Conservation (phyloP, 108 stramenopile genomes). For the Cyclostephanos tholiformis region DNA sequence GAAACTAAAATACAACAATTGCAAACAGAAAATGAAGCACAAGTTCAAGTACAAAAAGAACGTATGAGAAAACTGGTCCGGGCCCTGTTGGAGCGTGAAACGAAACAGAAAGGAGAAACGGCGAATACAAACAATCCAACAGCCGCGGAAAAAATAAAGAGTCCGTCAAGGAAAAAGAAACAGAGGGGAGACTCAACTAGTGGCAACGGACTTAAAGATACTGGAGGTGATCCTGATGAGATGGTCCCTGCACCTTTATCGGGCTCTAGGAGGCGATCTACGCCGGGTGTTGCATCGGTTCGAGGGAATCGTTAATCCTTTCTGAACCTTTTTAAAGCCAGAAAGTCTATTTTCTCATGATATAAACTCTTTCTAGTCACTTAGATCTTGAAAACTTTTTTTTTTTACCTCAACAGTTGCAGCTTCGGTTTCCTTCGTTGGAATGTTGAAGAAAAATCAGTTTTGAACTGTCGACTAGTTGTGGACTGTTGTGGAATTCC, state of each 20-base stretch:
- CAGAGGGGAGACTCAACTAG: constrained; percentile 3
- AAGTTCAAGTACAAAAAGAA: constrained; percentile 36
- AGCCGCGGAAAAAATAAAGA: background rate
- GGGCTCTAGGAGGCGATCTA: constrained; percentile 8
- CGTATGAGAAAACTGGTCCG: constrained; percentile 46
- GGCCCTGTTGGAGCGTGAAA: constrained; percentile 44
- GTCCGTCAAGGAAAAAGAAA: constrained; percentile 18
- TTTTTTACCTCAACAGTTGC: too few relatives aligned
- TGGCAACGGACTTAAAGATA: background rate
- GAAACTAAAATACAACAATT: constrained; percentile 28
- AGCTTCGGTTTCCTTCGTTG: too few relatives aligned
- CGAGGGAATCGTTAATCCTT: constrained; percentile 13
- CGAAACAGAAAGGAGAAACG: constrained; percentile 25
- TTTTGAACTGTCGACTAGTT: too few relatives aligned
- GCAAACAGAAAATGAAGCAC: constrained; percentile 35
- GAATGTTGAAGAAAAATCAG: too few relatives aligned
- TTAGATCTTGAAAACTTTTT: too few relatives aligned
- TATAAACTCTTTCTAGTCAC: too few relatives aligned
- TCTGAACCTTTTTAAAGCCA: background rate
- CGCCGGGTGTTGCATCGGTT: constrained; percentile 7
- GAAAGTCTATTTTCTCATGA: background rate
- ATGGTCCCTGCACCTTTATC: constrained; percentile 4
- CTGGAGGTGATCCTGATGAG: constrained; percentile 2
- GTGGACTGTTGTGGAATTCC: too few relatives aligned
- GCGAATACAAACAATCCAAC: background rate